Evolutionary conservation across 1,284 basidiomycete genomes (phyloP).

Genomic region (Ceratobasidium sp.): DNA sequence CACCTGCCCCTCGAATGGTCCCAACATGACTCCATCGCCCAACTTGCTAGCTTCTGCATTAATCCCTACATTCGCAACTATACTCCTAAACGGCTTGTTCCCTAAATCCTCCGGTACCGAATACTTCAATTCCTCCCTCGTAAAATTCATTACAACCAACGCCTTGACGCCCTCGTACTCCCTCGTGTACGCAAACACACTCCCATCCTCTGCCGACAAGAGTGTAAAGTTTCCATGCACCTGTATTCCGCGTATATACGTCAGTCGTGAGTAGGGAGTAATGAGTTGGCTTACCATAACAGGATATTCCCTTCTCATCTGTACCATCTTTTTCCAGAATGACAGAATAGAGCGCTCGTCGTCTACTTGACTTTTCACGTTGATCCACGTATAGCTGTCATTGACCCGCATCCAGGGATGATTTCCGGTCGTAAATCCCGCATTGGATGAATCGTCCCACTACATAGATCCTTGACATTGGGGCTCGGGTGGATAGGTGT

Average conservation of each 20-base stretch:
- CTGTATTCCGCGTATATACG: conserved; percentile 51
- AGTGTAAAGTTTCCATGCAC: conserved; percentile 68
- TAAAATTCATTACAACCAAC: conserved; percentile 66
- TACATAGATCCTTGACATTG: not conserved
- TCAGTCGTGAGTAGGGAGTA: conserved; percentile 25
- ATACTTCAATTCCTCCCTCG: conserved; percentile 51
- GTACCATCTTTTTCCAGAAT: conserved; percentile 69
- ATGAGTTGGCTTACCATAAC: conserved; percentile 60
- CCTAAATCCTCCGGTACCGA: conserved; percentile 10
- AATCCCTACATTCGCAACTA: no score
- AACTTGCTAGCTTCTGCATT: not conserved
- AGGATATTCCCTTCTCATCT: conserved; percentile 62
- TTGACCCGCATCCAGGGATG: conserved; percentile 80
- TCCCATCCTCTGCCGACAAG: conserved; percentile 59
- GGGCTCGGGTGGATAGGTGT: not conserved
- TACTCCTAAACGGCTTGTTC: not conserved
- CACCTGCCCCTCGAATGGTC: conserved; percentile 29
- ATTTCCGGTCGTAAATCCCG: conserved; percentile 69
- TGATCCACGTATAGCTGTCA: conserved; percentile 72
- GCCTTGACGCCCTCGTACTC: conserved; percentile 55
- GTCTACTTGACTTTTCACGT: conserved; percentile 63
- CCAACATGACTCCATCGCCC: not conserved
- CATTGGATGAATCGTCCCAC: conserved; percentile 5
- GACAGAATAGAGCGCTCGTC: conserved; percentile 64
- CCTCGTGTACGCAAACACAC: conserved; percentile 69